Conservation (phyloP, 2,329 filamentous ascomycete species). For the Endoconidiophora laricicola region DNA sequence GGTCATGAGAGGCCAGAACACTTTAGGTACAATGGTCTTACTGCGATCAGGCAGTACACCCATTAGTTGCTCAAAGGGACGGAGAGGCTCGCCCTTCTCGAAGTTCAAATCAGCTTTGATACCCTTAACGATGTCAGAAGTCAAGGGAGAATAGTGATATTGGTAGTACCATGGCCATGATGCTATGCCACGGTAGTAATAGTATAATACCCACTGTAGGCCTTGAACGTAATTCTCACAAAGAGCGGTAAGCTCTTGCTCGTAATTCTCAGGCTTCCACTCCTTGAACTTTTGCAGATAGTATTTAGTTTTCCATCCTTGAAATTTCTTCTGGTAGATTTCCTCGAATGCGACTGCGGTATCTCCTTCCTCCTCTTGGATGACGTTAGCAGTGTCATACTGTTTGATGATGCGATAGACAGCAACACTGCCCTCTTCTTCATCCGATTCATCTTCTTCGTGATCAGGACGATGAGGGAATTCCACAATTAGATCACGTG, state of each 20-base stretch:
- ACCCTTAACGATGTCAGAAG: slow-evolving; percentile 83
- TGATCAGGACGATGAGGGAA: slow-evolving; percentile 31
- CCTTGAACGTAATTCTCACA: slow-evolving; percentile 96
- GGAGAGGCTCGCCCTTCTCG: slow-evolving; percentile 85
- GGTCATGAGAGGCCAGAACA: slow-evolving; percentile 89
- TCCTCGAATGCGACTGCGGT: slow-evolving; percentile 62
- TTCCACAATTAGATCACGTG: slow-evolving; percentile 34
- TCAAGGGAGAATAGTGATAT: slow-evolving; percentile 96
- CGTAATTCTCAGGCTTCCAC: slow-evolving; percentile 68
- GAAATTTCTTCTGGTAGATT: slow-evolving; percentile 81
- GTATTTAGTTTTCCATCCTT: slow-evolving; percentile 86
- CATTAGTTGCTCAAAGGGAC: slow-evolving; percentile 93
- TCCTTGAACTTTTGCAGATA: slow-evolving; percentile 76
- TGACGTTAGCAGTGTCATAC: slow-evolving; percentile 77
- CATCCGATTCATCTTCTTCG: slow-evolving; percentile 49
- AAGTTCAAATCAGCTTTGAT: slow-evolving; percentile 80
- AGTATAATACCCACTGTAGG: slow-evolving; percentile 93
- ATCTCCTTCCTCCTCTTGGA: slow-evolving; percentile 65
- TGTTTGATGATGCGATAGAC: slow-evolving; percentile 71
- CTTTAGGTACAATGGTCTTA: slow-evolving; percentile 80
- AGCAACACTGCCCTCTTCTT: slow-evolving; percentile 71
- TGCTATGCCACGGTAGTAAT: slow-evolving; percentile 93
- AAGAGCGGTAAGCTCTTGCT: slow-evolving; percentile 57
- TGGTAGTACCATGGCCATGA: slow-evolving; percentile 98
- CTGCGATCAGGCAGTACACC: slow-evolving; percentile 92